phyloP scores from a whole-genome alignment of 2,329 filamentous ascomycete genomes.

The Orbilia oligospora region DNA sequence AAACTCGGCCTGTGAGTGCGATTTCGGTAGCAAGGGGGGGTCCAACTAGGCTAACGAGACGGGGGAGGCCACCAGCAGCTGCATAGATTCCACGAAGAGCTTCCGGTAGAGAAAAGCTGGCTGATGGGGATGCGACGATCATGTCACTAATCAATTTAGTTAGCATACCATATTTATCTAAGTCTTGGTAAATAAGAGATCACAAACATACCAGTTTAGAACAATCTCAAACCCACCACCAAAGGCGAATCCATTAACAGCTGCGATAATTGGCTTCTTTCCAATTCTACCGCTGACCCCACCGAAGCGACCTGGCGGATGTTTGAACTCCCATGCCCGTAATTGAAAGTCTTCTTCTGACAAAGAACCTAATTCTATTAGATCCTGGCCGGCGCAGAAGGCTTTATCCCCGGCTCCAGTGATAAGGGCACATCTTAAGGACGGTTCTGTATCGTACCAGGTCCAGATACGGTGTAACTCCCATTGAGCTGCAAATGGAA shows the following conservation, averaged over 20 bases:
- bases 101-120: conserved; percentile 79
- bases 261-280: conserved; percentile 82
- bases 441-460: conserved; percentile 76
- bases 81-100: conserved; percentile 79
- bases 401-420: conserved; percentile 75
- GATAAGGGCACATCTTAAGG: conserved; percentile 73
- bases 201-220: conserved; percentile 36
- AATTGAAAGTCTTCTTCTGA: conserved; percentile 45
- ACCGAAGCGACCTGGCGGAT: conserved; percentile 73
- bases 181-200: background rate
- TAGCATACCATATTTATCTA: background rate
- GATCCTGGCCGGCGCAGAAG: conserved; percentile 78
- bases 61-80: conserved; percentile 78
- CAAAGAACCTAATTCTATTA: conserved; percentile 70
- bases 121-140: conserved; percentile 74
- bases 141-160: conserved; percentile 74
- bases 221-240: conserved; percentile 85
- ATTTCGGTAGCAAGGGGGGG: conserved; percentile 79
- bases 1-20: conserved; percentile 75
- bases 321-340: conserved; percentile 64
- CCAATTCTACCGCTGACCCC: conserved; percentile 77
- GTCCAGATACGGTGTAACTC: conserved; percentile 71
- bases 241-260: conserved; percentile 81
- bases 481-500: conserved; percentile 70
- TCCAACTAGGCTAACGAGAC: conserved; percentile 77